A percentile compares a stretch with the other conserved stretches of the same genome.
phyloP scores from a whole-genome alignment of 1,139 yeast species.

The Barnettozyma hawaiiensis region DNA sequence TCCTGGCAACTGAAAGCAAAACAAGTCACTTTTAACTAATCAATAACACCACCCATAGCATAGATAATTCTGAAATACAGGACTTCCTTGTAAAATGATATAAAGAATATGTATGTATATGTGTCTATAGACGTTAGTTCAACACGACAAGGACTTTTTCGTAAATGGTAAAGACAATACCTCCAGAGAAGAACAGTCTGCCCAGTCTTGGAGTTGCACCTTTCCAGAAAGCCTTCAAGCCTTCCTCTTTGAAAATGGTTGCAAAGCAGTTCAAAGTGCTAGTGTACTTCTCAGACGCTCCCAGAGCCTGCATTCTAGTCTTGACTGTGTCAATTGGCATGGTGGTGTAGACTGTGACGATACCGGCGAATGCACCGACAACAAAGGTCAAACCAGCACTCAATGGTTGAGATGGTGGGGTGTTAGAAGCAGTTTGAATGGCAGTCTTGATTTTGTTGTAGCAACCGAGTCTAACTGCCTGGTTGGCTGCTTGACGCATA shows the following conservation, averaged over 20 bases:
- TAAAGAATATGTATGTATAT: not conserved
- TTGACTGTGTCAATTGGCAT: constrained; percentile 98
- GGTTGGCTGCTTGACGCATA: constrained; percentile 91
- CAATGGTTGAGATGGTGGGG: constrained; percentile 68
- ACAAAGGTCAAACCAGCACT: constrained; percentile 76
- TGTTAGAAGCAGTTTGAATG: constrained; percentile 65
- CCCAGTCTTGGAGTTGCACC: constrained; percentile 98
- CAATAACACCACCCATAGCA: no score
- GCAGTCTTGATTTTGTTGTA: constrained; percentile 82
- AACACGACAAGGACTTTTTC: constrained; percentile 75
- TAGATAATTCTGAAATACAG: not conserved
- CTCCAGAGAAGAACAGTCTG: constrained; percentile 86
- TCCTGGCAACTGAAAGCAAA: not conserved
- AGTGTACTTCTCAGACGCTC: constrained; percentile 62
- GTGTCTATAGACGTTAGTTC: constrained; percentile 20
- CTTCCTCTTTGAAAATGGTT: constrained; percentile 79
- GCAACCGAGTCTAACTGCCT: constrained; percentile 89
- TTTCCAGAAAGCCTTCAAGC: constrained; percentile 91
- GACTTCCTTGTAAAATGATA: no score
- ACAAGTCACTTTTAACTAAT: no score
- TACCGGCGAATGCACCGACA: constrained; percentile 91
- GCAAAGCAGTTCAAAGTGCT: constrained; percentile 80
- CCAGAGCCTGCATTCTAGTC: constrained; percentile 95
- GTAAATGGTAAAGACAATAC: constrained; percentile 91
- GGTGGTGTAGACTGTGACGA: constrained; percentile 89